phyloP scores from a whole-genome alignment of 2,329 filamentous ascomycete genomes.

The Lachnellula subtilissima region DNA sequence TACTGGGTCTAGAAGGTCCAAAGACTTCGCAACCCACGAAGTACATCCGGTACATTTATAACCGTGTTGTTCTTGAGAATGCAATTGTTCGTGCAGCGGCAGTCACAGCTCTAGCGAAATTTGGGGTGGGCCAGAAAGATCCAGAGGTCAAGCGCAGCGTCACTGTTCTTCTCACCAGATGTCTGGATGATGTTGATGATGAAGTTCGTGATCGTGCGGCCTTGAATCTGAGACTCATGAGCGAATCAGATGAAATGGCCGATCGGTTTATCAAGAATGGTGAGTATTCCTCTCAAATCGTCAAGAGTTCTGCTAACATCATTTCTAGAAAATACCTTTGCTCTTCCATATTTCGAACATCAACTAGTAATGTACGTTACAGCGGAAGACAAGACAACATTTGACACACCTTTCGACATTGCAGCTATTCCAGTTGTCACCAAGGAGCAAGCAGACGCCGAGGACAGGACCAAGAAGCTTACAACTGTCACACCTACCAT shows the following conservation, averaged over 20 bases:
- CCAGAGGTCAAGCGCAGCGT: constrained; percentile 96
- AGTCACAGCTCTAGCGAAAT: constrained; percentile 93
- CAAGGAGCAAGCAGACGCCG: constrained; percentile 90
- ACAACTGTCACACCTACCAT: constrained; percentile 87
- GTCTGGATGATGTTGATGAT: constrained; percentile 94
- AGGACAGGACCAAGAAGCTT: constrained; percentile 96
- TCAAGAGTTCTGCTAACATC: constrained; percentile 9
- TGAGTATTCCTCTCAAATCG: constrained; percentile 38
- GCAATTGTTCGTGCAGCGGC: constrained; percentile 92
- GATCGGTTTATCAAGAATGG: constrained; percentile 89
- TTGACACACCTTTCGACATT: constrained; percentile 83
- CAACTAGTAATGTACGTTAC: constrained; percentile 98
- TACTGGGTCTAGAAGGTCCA: constrained; percentile 89
- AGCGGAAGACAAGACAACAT: constrained; percentile 80
- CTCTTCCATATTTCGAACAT: constrained; percentile 90
- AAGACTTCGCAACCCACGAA: constrained; percentile 95
- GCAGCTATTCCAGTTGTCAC: constrained; percentile 88
- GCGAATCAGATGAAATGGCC: constrained; percentile 74
- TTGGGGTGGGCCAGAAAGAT: constrained; percentile 94
- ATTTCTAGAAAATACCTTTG: constrained; percentile 80
- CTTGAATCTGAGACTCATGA: constrained; percentile 86
- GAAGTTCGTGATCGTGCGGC: constrained; percentile 95
- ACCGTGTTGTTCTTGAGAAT: constrained; percentile 94
- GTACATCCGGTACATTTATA: constrained; percentile 99
- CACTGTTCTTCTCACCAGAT: constrained; percentile 83